These are phyloP conservation scores for Brassica nigra DNA, from an alignment of 345 rosid species.

Conservation along the genomic window DNA sequence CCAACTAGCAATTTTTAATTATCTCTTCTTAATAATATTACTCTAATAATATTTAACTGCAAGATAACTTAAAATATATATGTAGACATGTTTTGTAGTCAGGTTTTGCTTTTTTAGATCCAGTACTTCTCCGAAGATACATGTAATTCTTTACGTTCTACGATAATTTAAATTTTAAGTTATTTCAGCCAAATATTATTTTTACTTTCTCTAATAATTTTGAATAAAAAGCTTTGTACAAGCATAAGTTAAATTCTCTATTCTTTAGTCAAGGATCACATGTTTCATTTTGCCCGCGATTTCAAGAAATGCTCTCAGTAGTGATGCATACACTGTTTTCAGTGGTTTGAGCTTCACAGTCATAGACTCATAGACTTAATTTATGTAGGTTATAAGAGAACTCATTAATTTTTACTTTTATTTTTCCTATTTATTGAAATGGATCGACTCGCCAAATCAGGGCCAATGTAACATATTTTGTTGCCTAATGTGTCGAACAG, in stretches of 20 bases:
- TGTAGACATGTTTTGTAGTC: conserved; percentile 1
- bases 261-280: not conserved
- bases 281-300: not conserved
- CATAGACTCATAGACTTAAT: not conserved
- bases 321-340: not conserved
- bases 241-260: not conserved
- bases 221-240: not conserved
- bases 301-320: not conserved
- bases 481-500: not conserved
- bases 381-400: no score
- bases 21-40: conserved; percentile 4
- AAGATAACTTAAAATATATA: conserved; percentile 26
- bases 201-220: not conserved
- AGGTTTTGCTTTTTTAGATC: conserved; percentile 5
- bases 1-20: conserved; percentile 26
- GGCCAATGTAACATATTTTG: not conserved
- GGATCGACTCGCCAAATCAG: not conserved
- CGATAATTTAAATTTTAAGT: not conserved
- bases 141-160: not conserved
- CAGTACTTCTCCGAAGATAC: not conserved
- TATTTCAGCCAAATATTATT: not conserved
- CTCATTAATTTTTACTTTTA: no score
- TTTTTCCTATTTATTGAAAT: not conserved
- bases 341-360: not conserved
- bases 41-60: not conserved